Base-by-base conservation (phyloP, 2,329 filamentous ascomycete species). In the Dactylonectria estremocensis region DNA sequence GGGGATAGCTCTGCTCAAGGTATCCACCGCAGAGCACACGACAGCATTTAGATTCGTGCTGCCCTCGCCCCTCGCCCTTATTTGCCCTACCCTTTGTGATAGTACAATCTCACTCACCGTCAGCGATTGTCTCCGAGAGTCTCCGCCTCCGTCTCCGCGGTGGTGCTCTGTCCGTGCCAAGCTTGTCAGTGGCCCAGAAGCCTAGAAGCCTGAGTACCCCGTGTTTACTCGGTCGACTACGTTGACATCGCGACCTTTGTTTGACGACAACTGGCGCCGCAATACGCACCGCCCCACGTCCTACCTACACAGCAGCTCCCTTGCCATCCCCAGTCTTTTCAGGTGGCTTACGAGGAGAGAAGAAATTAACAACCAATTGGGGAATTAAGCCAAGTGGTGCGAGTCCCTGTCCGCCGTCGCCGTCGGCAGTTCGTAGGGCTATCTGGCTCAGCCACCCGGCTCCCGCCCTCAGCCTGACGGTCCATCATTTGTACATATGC, bases 361-460 rank as follows among this genome's bases (percentile, higher is more conserved):
- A 58, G 52, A 55, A 69, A 60, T 68, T 69, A 68, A 69, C 53
- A 55, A 49, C 70, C 43, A 66, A 64, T 63, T 71, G 52, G 46
- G 57, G 64, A 57, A 53, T 68, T 18, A 50, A 49, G 64, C 69
- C 66, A 63, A 62, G 58, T 71, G 58, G 57, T 68, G 56, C 67
- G 53, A 64, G 55, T 56, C 49, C 49, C 31, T 61, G 56, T 48
- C 37, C 53, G 50, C 64, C 55, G 43, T 58, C 53, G 50, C 64
- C 55, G 43, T 58, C 59, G 54, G 57, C 52, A 71, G 55, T 67
- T 69, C 55, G 67, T 74, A 71, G 69, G 74, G 72, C 70, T 66
- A 60, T 66, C 66, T 69, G 40, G 54, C 74, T 75, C 70, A 75
- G 72, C 72, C 71, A 70, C 74, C 59, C 40, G 60, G 59, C 59